phyloP scores from a whole-genome alignment of 163 green algal species.

The Scenedesmus sp. region DNA sequence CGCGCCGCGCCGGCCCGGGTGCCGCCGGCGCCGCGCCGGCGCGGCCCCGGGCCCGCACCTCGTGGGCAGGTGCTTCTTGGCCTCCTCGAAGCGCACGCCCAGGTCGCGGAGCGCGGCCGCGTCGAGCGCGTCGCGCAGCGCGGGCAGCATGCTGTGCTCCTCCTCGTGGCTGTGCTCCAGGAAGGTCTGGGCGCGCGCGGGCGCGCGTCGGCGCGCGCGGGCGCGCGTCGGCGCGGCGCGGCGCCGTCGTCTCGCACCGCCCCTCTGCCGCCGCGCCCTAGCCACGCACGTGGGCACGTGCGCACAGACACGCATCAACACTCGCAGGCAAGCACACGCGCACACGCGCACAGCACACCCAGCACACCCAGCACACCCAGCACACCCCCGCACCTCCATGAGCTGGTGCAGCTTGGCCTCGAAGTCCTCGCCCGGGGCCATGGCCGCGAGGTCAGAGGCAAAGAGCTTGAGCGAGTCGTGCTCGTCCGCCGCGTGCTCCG shows the following conservation, averaged over 20 bases:
- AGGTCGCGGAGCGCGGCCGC: conserved; percentile 22
- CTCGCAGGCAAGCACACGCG: too few species aligned
- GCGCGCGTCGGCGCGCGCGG: too few species aligned
- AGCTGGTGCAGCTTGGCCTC: conserved; percentile 44
- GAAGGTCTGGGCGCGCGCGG: conserved; percentile 19
- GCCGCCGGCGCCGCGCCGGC: not conserved
- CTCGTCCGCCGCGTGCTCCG: conserved; percentile 24
- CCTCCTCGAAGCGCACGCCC: conserved; percentile 10
- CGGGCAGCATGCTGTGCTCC: conserved; percentile 31
- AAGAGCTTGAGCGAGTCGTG: conserved; percentile 34
- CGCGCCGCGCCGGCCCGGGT: not conserved
- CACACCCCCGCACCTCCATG: conserved; percentile 43
- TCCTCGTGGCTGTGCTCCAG: conserved; percentile 39
- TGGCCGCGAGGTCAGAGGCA: conserved; percentile 6
- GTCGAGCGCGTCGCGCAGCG: conserved; percentile 19
- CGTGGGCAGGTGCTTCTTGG: conserved; percentile 34
- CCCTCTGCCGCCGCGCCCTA: too few species aligned
- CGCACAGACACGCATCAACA: too few species aligned
- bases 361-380: too few species aligned
- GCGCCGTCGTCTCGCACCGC: too few species aligned
- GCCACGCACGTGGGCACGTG: too few species aligned
- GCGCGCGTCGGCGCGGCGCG: too few species aligned
- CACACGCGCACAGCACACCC: too few species aligned
- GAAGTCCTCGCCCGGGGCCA: conserved; percentile 21
- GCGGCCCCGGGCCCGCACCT: not conserved